These are phyloP conservation scores for Apophysomyces ossiformis DNA, from an alignment of 371 early-diverging fungal species.

Conservation along the genomic window DNA sequence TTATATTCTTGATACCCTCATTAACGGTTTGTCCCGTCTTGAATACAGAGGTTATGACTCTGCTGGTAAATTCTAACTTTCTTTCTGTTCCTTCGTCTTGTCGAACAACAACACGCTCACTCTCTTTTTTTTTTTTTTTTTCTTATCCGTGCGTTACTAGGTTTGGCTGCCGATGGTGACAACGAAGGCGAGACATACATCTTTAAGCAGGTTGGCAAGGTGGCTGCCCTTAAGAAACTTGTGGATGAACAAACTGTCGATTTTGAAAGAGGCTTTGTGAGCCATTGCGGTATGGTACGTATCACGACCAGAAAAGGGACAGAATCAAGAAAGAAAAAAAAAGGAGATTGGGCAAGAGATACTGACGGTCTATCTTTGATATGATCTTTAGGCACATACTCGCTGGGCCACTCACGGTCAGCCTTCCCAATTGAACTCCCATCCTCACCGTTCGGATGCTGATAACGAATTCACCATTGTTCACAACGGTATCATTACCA, in stretches of 20 bases:
- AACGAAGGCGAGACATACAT: constrained; percentile 70
- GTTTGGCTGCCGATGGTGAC: constrained; percentile 91
- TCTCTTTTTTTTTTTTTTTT: not conserved
- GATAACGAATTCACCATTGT: constrained; percentile 91
- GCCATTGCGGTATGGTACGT: constrained; percentile 81
- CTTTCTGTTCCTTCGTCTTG: constrained; percentile 13
- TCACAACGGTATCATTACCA: constrained; percentile 99
- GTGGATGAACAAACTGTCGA: constrained; percentile 70
- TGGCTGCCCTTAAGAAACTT: constrained; percentile 80
- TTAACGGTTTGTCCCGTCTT: constrained; percentile 92
- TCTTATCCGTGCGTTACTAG: constrained; percentile 28
- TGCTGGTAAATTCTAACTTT: constrained; percentile 64
- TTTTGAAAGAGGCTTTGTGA: constrained; percentile 72
- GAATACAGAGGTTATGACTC: constrained; percentile 99
- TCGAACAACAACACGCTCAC: not conserved
- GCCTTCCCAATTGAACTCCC: constrained; percentile 91
- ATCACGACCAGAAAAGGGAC: no score
- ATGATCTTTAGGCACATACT: constrained; percentile 79
- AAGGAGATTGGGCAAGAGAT: not conserved
- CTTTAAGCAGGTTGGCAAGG: constrained; percentile 96
- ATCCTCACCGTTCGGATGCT: constrained; percentile 95
- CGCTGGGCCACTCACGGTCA: constrained; percentile 99
- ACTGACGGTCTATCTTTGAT: not conserved
- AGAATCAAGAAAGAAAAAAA: not conserved
- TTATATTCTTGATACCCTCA: constrained; percentile 86